A percentile compares a stretch with the other conserved stretches of the same genome.
Evolutionary conservation across 2,329 filamentous ascomycete genomes (phyloP).

Genomic region (Tolypocladium capitatum): DNA sequence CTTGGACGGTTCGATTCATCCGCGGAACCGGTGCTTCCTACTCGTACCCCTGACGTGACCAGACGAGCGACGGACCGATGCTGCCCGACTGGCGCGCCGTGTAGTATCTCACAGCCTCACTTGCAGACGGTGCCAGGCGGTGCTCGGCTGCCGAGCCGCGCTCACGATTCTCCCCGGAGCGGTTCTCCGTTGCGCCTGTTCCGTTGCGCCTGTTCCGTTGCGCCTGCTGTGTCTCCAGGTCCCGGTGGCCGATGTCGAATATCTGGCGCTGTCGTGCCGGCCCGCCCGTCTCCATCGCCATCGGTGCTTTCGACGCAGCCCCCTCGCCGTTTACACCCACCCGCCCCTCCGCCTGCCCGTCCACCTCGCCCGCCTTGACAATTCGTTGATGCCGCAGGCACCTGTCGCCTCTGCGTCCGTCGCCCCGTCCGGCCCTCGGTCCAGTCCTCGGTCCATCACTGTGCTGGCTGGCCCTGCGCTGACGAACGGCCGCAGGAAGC

Average conservation of each 20-base stretch:
- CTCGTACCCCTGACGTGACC: not conserved
- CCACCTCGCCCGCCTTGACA: not conserved
- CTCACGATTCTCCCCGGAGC: not conserved
- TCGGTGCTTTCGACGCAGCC: not conserved
- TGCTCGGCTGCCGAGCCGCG: not conserved
- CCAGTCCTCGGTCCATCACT: not conserved
- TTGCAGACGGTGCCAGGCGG: not conserved
- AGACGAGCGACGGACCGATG: not conserved
- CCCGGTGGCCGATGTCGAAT: not conserved
- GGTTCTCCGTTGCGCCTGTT: not conserved
- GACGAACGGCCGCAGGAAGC: not conserved
- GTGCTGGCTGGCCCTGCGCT: constrained; percentile 1
- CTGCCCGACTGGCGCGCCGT: not conserved
- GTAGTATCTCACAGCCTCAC: not conserved
- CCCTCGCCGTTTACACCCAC: not conserved
- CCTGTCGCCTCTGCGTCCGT: not conserved
- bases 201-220: no score
- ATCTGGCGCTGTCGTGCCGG: not conserved
- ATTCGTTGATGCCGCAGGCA: no score
- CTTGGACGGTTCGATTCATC: not conserved
- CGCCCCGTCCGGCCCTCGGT: not conserved
- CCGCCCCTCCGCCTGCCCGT: not conserved
- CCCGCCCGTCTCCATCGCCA: not conserved
- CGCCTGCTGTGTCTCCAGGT: not conserved
- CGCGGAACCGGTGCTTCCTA: no score